Evolutionary conservation across 371 early-diverging fungal species (phyloP), one percentile per base, ranked within the genome.

Genomic region (Lichtheimia hyalospora): DNA sequence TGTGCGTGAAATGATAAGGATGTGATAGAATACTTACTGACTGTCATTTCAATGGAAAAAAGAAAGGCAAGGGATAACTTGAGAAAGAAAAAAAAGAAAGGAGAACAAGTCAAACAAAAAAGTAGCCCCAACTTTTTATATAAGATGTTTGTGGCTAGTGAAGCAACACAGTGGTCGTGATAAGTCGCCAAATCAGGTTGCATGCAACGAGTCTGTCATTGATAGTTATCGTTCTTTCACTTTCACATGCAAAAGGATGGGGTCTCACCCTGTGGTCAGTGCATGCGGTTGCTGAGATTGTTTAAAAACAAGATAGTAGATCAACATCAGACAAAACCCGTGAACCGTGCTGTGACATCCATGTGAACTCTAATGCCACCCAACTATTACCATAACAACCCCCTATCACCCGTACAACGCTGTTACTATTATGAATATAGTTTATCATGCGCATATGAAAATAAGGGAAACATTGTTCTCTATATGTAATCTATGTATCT

Each of bases 231-330:
- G 24, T 18, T 25, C 25, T 15, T 25, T 23, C 15, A 51, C n/a
- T 46, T 46, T 51, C 51, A 51, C 51, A 51, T 51, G 51, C 20
- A 25, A 23, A 18, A 23, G 25, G 25, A 51, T 51, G 51, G 51
- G 51, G 51, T 51, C 46, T 21, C 8, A 21, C 34, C 34, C 51
- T 51, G 51, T 51, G 51, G 51, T 25, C 51, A 51, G 51, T 51
- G 51, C 51, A 18, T 51, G 18, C 15, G 23, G 14, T 12, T 51
- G 20, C 24, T 25, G 20, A 46, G 18, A 14, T 18, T 18, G 15
- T 51, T 18, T 25, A 15, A 51, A 20, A 25, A 7, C 15, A 14
- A 20, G 51, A 51, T 21, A 25, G 23, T 14, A 14, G 15, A 21
- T 51, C 25, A 25, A 18, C 20, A 23, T 21, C 18, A 46, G 46